phyloP scores from a whole-genome alignment of 345 rosid genomes.

The Erucastrum elatum region DNA sequence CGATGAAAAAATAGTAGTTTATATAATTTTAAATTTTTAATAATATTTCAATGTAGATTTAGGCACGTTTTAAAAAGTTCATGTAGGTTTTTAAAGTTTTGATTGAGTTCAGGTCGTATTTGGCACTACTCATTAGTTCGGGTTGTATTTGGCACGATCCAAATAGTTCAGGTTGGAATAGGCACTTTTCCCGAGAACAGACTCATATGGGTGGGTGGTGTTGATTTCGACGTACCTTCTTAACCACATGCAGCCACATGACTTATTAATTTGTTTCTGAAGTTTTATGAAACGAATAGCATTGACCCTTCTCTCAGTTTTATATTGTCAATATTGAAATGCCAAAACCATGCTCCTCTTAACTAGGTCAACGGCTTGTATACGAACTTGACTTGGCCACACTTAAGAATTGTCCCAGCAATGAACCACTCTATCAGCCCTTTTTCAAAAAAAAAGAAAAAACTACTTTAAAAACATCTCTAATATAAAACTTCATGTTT shows the following conservation, averaged over 20 bases:
- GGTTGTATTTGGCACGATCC: no score
- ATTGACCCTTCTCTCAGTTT: not conserved
- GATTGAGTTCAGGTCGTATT: no score
- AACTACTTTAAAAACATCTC: no score
- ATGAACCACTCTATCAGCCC: not conserved
- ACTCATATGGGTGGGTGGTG: slow-evolving; percentile 31
- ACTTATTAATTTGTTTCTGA: not conserved
- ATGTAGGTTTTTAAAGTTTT: no score
- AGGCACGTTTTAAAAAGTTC: no score
- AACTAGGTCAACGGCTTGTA: not conserved
- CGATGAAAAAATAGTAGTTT: no score
- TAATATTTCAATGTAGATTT: no score
- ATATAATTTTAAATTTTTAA: no score
- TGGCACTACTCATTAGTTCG: no score
- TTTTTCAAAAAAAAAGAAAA: not conserved
- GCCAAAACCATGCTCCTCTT: not conserved
- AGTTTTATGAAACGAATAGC: slow-evolving; percentile 28
- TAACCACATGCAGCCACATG: slow-evolving; percentile 51
- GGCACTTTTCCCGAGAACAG: no score
- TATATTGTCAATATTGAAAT: not conserved
- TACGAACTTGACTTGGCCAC: not conserved
- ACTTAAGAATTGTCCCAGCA: slow-evolving; percentile 4
- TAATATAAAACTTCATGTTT: no score
- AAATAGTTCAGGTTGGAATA: no score
- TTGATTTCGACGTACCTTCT: slow-evolving; percentile 46